Evolutionary conservation across 2,329 filamentous ascomycete species (phyloP), one percentile per base, ranked within the genome.

Genomic region (Fusarium chlamydosporum): DNA sequence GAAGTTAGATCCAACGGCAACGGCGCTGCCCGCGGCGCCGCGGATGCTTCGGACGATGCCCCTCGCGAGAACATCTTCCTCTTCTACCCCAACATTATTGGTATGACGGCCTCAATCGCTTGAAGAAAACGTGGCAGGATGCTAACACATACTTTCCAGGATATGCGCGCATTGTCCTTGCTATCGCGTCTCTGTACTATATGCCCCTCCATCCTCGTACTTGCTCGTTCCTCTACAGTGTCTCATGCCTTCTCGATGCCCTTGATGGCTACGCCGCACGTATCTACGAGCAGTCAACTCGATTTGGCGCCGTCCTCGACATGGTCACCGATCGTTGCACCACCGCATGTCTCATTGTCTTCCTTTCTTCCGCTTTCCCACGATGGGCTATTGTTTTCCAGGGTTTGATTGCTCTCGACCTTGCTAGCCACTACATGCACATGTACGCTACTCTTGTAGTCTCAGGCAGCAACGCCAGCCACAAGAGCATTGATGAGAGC

Each of bases 271-370:
- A 94, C 74, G 94, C 94, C n/a, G 96, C 96, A 60, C 75, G 81
- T 31, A 61, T 75, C 91, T 95, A 88, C 78, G 89, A 97, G 75
- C 96, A 99, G 81, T 95, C 92, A 37, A 98, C 96, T 56, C 92
- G 92, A 70, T 99, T 99, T 79, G 96, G 96, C 68, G 96, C 95
- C 33, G 95, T 99, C 34, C 86, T 99, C 68, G 96, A 99, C 83
- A 99, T 99, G 96, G 95, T 99, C 65, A 99, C 96, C 18, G 96
- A 99, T 81, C 91, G 96, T 64, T 98, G 96, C 85, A 98, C 95
- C 31, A 99, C 96, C 4, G 90, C 95, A 4, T 99, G 96, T 80
- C 83, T 99, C 73, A 88, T 99, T 48, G 94, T 98, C 51, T 99
- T 98, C 83, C 83, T 99, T 67, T 93, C 93, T 40, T 96, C 93